Evolutionary conservation across 2,329 filamentous ascomycete species (phyloP), one percentile per base, ranked within the genome.

Genomic region (Clarireedia paspali): DNA sequence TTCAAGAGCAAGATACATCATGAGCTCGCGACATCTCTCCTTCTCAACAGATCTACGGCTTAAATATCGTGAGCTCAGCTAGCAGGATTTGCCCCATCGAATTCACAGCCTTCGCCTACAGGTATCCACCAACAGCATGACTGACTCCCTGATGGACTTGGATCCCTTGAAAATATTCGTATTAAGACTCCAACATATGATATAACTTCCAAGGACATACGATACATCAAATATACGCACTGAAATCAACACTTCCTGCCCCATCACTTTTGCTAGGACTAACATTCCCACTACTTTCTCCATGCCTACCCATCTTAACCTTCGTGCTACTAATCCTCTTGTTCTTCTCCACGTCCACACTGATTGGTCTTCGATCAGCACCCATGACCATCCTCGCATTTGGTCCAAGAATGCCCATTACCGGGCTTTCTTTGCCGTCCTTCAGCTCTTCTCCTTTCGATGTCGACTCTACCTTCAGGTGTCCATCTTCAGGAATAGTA

Each of bases 201-300:
- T 49, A 49, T 49, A 38, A 50, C 47, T 38, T 17, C 27, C n/a
- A 50, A 38, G 38, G 24, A 23, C 17, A 50, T 50, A 38, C 17
- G 4, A 46, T 27, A 17, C 17, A 45, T 59, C 48, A 64, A 54
- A 66, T 62, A 59, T 63, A 66, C 47, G 63, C 60, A 12, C 57
- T 53, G 51, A 57, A 63, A 57, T 64, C 63, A 45, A 27, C 20
- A 26, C 24, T 47, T 47, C 44, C 20, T 15, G 12, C 44, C 39
- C 39, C 17, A 47, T 47, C 24, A 27, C 44, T 47, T 27, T 47
- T 47, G 15, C 10, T 24, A 10, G 44, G 44, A 47, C 44, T 47
- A 26, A 47, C 23, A 46, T 45, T 53, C 14, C 46, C 40, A 53
- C 53, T 24, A 39, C 48, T 15, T 47, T 55, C 47, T 45, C 52